phyloP scores from a whole-genome alignment of 208 protist genomes.

The Wallacemonas sp. region DNA sequence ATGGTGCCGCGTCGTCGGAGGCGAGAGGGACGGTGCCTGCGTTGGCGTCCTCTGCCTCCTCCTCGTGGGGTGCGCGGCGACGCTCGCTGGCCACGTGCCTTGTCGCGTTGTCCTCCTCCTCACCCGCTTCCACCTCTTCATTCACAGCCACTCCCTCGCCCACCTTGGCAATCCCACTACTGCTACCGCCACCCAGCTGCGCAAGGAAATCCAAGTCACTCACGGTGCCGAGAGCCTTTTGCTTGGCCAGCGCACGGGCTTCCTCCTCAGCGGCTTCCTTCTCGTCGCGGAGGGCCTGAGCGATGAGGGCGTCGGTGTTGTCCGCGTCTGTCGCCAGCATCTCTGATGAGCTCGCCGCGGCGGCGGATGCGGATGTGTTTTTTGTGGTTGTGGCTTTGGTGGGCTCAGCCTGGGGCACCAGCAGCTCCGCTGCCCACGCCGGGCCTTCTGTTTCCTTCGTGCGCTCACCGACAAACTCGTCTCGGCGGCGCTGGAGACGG shows the following conservation, averaged over 20 bases:
- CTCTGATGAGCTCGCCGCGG: neutral
- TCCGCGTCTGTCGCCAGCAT: neutral
- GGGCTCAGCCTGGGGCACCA: slow-evolving; percentile 46
- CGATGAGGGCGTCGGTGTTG: slow-evolving; percentile 5
- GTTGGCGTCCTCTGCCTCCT: too few relatives aligned
- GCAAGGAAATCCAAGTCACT: slow-evolving; percentile 85
- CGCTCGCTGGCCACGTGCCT: too few relatives aligned
- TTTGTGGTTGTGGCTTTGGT: too few relatives aligned
- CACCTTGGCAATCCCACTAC: neutral
- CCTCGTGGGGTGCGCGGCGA: too few relatives aligned
- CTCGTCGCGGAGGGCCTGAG: slow-evolving; percentile 6
- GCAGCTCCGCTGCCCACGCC: slow-evolving; percentile 74
- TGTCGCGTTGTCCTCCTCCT: neutral
- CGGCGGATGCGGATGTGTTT: neutral
- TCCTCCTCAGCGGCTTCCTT: slow-evolving; percentile 20
- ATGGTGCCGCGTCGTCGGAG: too few relatives aligned
- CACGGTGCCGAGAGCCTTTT: slow-evolving; percentile 67
- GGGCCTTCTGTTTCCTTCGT: slow-evolving; percentile 55
- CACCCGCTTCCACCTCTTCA: slow-evolving; percentile 2
- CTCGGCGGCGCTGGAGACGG: slow-evolving; percentile 27
- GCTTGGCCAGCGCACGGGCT: slow-evolving; percentile 38
- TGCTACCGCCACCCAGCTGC: slow-evolving; percentile 18
- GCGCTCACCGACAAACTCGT: slow-evolving; percentile 71
- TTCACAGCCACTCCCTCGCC: neutral
- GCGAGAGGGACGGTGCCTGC: too few relatives aligned